These are phyloP conservation scores for Polyporus tsugae DNA, from an alignment of 1,284 basidiomycete genomes.

Conservation along the genomic window DNA sequence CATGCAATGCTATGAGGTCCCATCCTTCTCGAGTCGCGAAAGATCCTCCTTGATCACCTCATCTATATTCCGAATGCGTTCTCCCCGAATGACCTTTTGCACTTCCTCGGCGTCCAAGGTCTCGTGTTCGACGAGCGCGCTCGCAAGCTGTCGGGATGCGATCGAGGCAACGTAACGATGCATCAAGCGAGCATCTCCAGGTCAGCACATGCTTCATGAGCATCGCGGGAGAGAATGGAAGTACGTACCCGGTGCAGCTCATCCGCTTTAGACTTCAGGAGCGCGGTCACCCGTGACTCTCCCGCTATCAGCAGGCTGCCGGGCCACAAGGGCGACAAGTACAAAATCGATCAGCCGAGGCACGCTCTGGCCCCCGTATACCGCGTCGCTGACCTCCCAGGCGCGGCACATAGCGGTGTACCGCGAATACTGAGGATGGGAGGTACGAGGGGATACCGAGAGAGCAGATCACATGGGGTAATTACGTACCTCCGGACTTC, in stretches of 20 bases:
- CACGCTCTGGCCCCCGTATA: constrained; percentile 24
- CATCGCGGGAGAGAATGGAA: constrained; percentile 15
- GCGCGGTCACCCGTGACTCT: constrained; percentile 71
- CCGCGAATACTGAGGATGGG: constrained; percentile 17
- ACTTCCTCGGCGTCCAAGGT: constrained; percentile 92
- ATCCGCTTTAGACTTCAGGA: constrained; percentile 77
- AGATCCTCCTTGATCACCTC: constrained; percentile 70
- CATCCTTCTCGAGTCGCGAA: constrained; percentile 45
- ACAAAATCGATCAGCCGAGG: constrained; percentile 28
- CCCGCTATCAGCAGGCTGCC: constrained; percentile 78
- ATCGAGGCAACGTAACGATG: constrained; percentile 16
- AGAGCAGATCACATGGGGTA: constrained; percentile 25
- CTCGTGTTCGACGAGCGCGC: constrained; percentile 92
- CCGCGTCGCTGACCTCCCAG: constrained; percentile 15
- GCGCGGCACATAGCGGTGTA: constrained; percentile 13
- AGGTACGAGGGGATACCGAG: constrained; percentile 20
- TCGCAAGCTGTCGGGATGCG: constrained; percentile 69
- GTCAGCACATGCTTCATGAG: constrained; percentile 21
- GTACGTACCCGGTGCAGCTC: constrained; percentile 82
- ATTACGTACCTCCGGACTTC: constrained; percentile 79
- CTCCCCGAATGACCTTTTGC: constrained; percentile 82
- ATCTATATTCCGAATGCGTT: constrained; percentile 72
- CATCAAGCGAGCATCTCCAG: constrained; percentile 23
- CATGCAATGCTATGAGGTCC: constrained; percentile 34
- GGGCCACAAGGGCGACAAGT: constrained; percentile 24